These are phyloP conservation scores for Apiospora aurea DNA, from an alignment of 2,329 filamentous ascomycete species.

Conservation along the genomic window DNA sequence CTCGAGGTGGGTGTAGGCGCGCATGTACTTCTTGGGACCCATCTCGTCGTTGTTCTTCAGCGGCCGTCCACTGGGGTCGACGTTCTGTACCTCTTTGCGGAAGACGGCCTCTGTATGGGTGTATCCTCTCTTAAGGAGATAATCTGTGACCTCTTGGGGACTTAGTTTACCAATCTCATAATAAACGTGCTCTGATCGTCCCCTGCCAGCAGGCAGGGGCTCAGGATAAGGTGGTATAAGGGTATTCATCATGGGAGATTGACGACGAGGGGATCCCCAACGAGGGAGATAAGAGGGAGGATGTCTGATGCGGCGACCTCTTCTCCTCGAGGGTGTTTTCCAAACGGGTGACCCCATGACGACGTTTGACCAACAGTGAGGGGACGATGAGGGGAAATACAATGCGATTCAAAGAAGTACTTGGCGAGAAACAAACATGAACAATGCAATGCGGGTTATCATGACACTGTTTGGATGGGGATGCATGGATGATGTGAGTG, in stretches of 20 bases:
- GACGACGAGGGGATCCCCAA: neutral
- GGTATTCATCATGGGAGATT: neutral
- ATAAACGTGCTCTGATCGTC: neutral
- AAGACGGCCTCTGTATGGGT: constrained; percentile 91
- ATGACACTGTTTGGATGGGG: neutral
- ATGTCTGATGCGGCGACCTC: too few relatives aligned
- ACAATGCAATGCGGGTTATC: neutral
- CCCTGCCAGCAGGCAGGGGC: neutral
- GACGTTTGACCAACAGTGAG: constrained; percentile 8
- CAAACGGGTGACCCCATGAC: neutral
- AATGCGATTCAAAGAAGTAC: neutral
- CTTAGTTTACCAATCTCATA: constrained; percentile 29
- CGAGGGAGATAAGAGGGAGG: neutral
- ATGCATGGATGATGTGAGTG: neutral
- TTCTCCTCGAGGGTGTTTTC: neutral
- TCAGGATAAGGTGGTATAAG: neutral
- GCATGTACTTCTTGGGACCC: constrained; percentile 79
- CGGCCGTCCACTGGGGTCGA: constrained; percentile 82
- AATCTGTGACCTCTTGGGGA: constrained; percentile 76
- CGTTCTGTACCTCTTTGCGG: constrained; percentile 84
- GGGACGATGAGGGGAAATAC: neutral
- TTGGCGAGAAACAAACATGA: neutral
- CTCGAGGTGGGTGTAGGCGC: constrained; percentile 75
- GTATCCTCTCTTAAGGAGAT: constrained; percentile 94
- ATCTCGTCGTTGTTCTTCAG: constrained; percentile 70